phyloP scores from a whole-genome alignment of 2,329 filamentous ascomycete species.

The Mariannaea sp. region DNA sequence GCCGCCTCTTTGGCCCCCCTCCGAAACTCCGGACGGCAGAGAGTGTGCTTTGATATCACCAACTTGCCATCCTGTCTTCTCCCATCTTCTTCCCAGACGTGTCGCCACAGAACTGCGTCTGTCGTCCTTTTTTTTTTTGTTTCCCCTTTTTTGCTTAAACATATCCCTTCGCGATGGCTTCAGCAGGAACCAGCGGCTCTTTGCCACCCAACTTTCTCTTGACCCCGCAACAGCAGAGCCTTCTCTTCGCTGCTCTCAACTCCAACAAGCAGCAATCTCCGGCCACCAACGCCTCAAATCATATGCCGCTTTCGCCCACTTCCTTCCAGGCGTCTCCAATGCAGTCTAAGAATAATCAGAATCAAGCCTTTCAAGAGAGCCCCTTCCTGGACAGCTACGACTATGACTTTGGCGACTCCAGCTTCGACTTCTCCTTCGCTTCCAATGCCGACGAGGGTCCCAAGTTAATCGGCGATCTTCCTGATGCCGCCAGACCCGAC shows the following conservation, averaged over 20 bases:
- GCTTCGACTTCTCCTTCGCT: constrained; percentile 69
- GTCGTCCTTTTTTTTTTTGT: constrained; percentile 10
- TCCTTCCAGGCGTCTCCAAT: constrained; percentile 56
- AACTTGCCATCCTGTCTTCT: constrained; percentile 6
- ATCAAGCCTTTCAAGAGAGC: constrained; percentile 67
- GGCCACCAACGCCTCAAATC: constrained; percentile 43
- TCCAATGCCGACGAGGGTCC: constrained; percentile 52
- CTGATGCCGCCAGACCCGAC: constrained; percentile 58
- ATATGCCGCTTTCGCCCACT: constrained; percentile 52
- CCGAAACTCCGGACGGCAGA: constrained; percentile 33
- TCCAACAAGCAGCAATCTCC: constrained; percentile 61
- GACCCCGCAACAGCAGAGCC: constrained; percentile 75
- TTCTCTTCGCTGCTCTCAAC: constrained; percentile 76
- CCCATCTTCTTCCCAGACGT: not conserved
- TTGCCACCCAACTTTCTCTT: constrained; percentile 66
- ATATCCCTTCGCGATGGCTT: constrained; percentile 51
- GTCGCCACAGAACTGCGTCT: constrained; percentile 18
- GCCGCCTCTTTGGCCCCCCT: constrained; percentile 32
- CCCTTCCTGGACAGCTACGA: constrained; percentile 81
- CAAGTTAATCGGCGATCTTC: constrained; percentile 78
- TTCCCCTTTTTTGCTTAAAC: constrained; percentile 2
- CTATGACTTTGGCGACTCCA: constrained; percentile 76
- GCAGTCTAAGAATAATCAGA: constrained; percentile 47
- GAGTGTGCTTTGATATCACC: constrained; percentile 34
- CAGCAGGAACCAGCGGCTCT: constrained; percentile 50